These are phyloP conservation scores for Lithohypha guttulata DNA, from an alignment of 2,329 filamentous ascomycete species.

Conservation along the genomic window DNA sequence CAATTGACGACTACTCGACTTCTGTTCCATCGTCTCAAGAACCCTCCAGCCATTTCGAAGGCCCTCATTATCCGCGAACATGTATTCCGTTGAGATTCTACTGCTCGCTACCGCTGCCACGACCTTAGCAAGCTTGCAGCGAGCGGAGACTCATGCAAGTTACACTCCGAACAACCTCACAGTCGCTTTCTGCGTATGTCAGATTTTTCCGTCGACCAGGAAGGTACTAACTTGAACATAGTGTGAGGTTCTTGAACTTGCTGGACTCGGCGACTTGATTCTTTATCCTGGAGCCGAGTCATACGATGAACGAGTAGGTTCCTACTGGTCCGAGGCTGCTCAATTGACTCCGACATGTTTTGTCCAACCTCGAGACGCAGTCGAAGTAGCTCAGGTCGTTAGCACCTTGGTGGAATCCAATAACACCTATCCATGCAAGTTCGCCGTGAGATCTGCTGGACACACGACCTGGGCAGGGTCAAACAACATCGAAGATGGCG, in stretches of 20 bases:
- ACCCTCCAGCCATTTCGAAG: no score
- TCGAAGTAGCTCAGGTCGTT: constrained; percentile 2
- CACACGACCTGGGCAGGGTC: constrained; percentile 47
- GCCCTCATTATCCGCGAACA: no score
- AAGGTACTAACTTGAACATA: neutral
- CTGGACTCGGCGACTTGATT: neutral
- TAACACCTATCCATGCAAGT: constrained; percentile 26
- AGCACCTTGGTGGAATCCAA: constrained; percentile 1
- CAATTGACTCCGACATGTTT: constrained; percentile 1
- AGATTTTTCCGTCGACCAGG: neutral
- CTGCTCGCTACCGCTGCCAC: no score
- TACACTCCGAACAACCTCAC: neutral
- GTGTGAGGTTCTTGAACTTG: constrained; percentile 1
- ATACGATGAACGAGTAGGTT: constrained; percentile 2
- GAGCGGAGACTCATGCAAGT: neutral
- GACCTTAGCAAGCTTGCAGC: no score
- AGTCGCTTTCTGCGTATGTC: neutral
- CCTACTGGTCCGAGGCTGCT: constrained; percentile 1
- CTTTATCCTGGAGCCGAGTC: neutral
- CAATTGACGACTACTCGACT: no score
- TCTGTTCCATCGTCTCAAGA: no score
- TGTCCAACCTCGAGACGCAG: neutral
- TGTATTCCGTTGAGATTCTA: no score
- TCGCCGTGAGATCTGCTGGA: constrained; percentile 48
- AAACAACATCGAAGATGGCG: constrained; percentile 38